Evolutionary conservation across 2,329 filamentous ascomycete species (phyloP), one percentile per base, ranked within the genome.

Genomic region (Cadophora sp.): DNA sequence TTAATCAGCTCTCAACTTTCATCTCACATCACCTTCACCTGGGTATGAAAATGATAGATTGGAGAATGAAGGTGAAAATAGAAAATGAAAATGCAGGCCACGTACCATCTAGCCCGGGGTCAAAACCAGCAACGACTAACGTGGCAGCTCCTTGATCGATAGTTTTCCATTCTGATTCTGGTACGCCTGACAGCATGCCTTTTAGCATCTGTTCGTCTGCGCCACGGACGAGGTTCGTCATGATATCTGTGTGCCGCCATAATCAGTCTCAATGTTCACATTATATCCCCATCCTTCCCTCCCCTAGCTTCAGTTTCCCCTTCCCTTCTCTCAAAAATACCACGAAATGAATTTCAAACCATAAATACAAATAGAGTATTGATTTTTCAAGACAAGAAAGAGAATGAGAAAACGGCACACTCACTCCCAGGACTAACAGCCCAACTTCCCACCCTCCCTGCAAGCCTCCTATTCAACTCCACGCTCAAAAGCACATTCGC

Each of bases 101-200:
- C 59, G 13, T 50, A 61, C 59, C 43, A 61, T 61, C 59, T 9
- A 61, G 43, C 8, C 3, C 18, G 3, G 79, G 79, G 61, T 80
- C 79, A 56, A 80, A 79, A 1, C 80, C 79, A 4, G 79, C 80
- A 64, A 73, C 78, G 1, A 79, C 71, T 51, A 77, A 76, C 5
- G 77, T 81, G 6, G 78, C 41, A 66, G 62, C 59, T n/a, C 51
- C 66, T 22, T 60, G 58, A 22, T 59, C 64, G 5, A 50, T 16
- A 16, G 39, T 62, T 27, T 58, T 66, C 59, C 59, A 61, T n/a
- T 47, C 53, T 7, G 22, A 14, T 16, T 55, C n/a, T 4, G 53
- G 20, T 8, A 53, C 47, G 20, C 41, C 55, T 1, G 43, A 27
- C 4, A 50, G 16, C 60, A 64, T 39, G 16, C 41, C 56, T 24